phyloP scores from a whole-genome alignment of 2,329 filamentous ascomycete genomes.

The Berkeleyomyces rouxiae region DNA sequence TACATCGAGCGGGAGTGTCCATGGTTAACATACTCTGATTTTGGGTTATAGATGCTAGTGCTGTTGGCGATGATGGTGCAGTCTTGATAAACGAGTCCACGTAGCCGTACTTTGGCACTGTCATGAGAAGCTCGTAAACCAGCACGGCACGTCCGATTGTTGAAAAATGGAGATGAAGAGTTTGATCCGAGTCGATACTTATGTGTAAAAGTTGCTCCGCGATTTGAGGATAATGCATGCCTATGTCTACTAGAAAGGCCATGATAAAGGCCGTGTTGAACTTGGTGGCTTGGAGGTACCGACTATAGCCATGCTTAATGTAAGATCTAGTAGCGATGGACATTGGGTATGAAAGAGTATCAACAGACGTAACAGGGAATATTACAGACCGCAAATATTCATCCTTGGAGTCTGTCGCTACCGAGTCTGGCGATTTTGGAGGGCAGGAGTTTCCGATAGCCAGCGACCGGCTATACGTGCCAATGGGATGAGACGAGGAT shows the following conservation, averaged over 20 bases:
- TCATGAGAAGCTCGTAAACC: neutral
- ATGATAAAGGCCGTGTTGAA: conserved; percentile 9
- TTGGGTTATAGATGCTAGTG: neutral
- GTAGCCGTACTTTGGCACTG: conserved; percentile 1
- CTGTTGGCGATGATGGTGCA: neutral
- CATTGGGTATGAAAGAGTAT: conserved; percentile 8
- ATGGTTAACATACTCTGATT: too few species aligned
- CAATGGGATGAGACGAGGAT: neutral
- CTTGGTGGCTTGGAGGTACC: conserved; percentile 2
- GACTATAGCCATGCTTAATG: conserved; percentile 11
- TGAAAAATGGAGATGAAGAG: conserved; percentile 1
- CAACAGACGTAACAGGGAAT: neutral
- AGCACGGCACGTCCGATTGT: neutral
- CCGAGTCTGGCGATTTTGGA: neutral
- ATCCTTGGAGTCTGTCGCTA: neutral
- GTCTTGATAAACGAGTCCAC: neutral
- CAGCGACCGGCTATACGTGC: neutral
- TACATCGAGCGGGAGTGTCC: neutral
- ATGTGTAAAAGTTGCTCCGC: neutral
- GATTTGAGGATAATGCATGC: neutral
- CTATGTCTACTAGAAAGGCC: neutral
- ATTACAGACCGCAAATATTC: neutral
- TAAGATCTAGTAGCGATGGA: neutral
- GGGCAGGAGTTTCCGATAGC: neutral
- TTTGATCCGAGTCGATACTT: conserved; percentile 1